Conservation (phyloP, 169 alveolate genomes). For the Plasmodium vivax region DNA sequence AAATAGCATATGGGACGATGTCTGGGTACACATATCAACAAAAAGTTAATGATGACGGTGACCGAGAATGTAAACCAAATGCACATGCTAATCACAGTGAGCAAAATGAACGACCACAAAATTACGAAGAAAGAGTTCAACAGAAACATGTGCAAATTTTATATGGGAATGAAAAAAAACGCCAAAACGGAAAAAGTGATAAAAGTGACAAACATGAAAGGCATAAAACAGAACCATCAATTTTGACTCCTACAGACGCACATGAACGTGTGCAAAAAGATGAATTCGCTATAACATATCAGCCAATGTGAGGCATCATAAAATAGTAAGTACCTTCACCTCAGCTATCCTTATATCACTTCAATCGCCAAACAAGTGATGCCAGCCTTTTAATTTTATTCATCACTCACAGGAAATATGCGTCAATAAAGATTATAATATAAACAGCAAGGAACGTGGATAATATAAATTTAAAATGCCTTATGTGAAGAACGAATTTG, state of each 20-base stretch:
- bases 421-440: neutral
- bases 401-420: neutral
- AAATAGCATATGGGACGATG: too few relatives aligned
- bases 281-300: neutral
- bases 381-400: neutral
- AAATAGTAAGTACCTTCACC: neutral
- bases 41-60: neutral
- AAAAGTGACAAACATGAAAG: neutral
- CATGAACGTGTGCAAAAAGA: neutral
- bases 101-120: too few relatives aligned
- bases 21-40: neutral
- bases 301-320: neutral
- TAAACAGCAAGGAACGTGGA: neutral
- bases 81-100: too few relatives aligned
- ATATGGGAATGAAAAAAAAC: neutral
- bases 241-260: neutral
- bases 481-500: neutral
- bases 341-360: neutral
- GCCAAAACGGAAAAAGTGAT: neutral
- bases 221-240: neutral
- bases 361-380: neutral
- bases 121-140: too few relatives aligned
- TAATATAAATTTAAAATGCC: neutral
- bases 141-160: too few relatives aligned
- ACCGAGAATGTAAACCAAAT: neutral